phyloP scores from a whole-genome alignment of 495 filamentous ascomycete genomes.

The Neurospora sp. region DNA sequence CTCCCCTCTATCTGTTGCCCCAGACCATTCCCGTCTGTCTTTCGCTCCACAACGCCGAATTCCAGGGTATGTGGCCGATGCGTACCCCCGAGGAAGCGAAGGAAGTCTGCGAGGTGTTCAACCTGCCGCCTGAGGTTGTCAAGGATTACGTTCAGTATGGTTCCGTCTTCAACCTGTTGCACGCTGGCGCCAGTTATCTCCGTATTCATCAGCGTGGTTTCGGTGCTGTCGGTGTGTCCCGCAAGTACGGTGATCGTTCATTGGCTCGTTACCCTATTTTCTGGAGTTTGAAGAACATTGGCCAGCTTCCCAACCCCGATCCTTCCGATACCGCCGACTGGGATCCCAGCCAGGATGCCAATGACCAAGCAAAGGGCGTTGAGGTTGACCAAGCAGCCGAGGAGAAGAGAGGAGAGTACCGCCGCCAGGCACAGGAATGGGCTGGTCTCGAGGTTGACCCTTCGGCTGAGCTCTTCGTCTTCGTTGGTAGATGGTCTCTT shows the following conservation, averaged over 20 bases:
- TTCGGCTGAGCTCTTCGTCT: slow-evolving; percentile 64
- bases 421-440: slow-evolving; percentile 68
- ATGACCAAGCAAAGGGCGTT: slow-evolving; percentile 40
- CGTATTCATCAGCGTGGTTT: slow-evolving; percentile 66
- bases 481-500: slow-evolving; percentile 71
- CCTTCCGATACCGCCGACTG: slow-evolving; percentile 64
- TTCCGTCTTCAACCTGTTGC: slow-evolving; percentile 62
- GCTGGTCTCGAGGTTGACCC: slow-evolving; percentile 57
- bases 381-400: slow-evolving; percentile 51
- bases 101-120: slow-evolving; percentile 66
- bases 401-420: slow-evolving; percentile 43
- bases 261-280: slow-evolving; percentile 71
- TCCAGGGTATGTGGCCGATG: slow-evolving; percentile 68
- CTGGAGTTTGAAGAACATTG: slow-evolving; percentile 63
- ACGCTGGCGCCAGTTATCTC: slow-evolving; percentile 65
- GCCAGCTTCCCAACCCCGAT: slow-evolving; percentile 65
- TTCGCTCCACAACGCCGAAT: slow-evolving; percentile 50
- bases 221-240: slow-evolving; percentile 64
- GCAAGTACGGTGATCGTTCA: slow-evolving; percentile 66
- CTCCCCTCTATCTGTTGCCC: slow-evolving; percentile 61
- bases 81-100: slow-evolving; percentile 54
- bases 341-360: slow-evolving; percentile 37
- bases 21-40: slow-evolving; percentile 50
- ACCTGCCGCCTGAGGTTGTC: slow-evolving; percentile 42
- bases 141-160: slow-evolving; percentile 58